phyloP scores from a whole-genome alignment of 371 early-diverging fungal species.

The Lichtheimia ramosa region DNA sequence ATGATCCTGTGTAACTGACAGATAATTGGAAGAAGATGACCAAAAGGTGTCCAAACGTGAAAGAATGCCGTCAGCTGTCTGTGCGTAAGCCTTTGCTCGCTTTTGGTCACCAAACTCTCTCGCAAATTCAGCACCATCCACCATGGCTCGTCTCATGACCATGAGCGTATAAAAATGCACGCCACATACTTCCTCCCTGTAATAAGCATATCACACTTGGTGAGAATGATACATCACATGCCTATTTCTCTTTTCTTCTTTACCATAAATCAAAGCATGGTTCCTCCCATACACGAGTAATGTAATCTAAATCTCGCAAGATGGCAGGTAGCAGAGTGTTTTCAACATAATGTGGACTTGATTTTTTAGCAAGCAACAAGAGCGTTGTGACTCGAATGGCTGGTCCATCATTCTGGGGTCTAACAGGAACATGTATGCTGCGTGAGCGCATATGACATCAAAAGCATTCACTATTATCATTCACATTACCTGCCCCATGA shows the following conservation, averaged over 20 bases:
- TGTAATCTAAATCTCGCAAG: slow-evolving; percentile 62
- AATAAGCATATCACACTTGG: slow-evolving; percentile 1
- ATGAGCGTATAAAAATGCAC: slow-evolving; percentile 71
- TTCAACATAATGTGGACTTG: slow-evolving; percentile 16
- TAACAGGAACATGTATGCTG: neutral
- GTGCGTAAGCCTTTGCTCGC: slow-evolving; percentile 5
- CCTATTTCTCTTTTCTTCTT: neutral
- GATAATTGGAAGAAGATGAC: slow-evolving; percentile 24
- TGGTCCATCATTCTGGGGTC: slow-evolving; percentile 86
- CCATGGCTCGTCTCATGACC: slow-evolving; percentile 60
- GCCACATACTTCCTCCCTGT: slow-evolving; percentile 64
- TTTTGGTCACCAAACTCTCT: slow-evolving; percentile 1
- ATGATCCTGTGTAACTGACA: slow-evolving; percentile 40
- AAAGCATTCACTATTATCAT: no score
- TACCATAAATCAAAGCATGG: slow-evolving; percentile 56
- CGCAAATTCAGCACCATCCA: slow-evolving; percentile 25
- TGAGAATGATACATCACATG: neutral
- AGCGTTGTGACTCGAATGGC: slow-evolving; percentile 67
- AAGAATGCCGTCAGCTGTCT: slow-evolving; percentile 23
- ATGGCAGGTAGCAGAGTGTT: slow-evolving; percentile 22
- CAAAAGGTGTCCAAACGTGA: slow-evolving; percentile 45
- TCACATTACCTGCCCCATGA: slow-evolving; percentile 56
- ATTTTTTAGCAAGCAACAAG: slow-evolving; percentile 45
- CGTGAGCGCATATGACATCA: no score
- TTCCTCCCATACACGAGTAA: slow-evolving; percentile 40